These are phyloP conservation scores for Pythium scleroteichum DNA, from an alignment of 352 stramenopile genomes.

Conservation along the genomic window DNA sequence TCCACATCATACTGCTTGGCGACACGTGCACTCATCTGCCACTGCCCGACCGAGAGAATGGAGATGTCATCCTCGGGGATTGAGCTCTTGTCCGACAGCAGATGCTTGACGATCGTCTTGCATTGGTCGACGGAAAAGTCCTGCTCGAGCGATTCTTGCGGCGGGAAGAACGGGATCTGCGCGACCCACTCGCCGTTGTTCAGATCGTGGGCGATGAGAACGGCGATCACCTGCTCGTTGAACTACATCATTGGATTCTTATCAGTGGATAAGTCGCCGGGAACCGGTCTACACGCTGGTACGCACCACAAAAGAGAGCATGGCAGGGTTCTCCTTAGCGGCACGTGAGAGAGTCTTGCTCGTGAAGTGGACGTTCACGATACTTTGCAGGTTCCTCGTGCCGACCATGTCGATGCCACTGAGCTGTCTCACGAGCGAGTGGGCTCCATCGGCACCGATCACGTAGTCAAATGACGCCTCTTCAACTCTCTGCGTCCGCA, in stretches of 20 bases:
- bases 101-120: slow-evolving; percentile 48
- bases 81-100: slow-evolving; percentile 36
- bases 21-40: slow-evolving; percentile 93
- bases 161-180: slow-evolving; percentile 92
- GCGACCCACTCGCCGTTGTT: slow-evolving; percentile 89
- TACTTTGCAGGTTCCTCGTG: slow-evolving; percentile 82
- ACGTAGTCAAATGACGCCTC: slow-evolving; percentile 74
- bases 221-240: slow-evolving; percentile 83
- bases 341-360: slow-evolving; percentile 64
- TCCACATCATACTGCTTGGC: slow-evolving; percentile 81
- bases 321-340: slow-evolving; percentile 73
- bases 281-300: not conserved
- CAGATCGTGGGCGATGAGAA: slow-evolving; percentile 93
- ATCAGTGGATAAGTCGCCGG: too few species aligned
- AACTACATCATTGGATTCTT: slow-evolving; percentile 38
- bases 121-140: slow-evolving; percentile 68
- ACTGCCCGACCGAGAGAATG: slow-evolving; percentile 87
- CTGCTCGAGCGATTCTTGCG: slow-evolving; percentile 63
- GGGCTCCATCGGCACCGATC: slow-evolving; percentile 89
- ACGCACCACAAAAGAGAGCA: slow-evolving; percentile 94
- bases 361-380: slow-evolving; percentile 95
- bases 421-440: slow-evolving; percentile 78
- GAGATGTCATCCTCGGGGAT: slow-evolving; percentile 53
- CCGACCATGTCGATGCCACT: slow-evolving; percentile 76
- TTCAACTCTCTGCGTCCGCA: slow-evolving; percentile 46